These are phyloP conservation scores for Scopulariopsis brevicaulis DNA, from an alignment of 2,329 filamentous ascomycete species.

Conservation along the genomic window DNA sequence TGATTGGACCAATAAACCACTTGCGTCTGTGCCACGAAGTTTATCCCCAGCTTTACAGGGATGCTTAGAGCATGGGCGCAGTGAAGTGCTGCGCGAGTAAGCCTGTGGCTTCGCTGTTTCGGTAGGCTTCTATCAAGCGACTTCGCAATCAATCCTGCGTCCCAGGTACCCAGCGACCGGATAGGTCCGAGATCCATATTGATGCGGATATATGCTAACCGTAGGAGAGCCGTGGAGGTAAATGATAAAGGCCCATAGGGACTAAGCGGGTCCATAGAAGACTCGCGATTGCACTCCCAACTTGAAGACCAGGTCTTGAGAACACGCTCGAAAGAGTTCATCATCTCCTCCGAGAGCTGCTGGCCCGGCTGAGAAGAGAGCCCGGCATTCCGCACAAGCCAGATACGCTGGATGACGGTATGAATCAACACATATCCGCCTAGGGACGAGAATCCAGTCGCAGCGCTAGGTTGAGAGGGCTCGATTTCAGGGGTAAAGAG, in stretches of 20 bases:
- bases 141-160: neutral
- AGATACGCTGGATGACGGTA: neutral
- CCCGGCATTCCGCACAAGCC: neutral
- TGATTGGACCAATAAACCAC: neutral
- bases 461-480: neutral
- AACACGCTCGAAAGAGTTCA: neutral
- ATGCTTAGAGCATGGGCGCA: neutral
- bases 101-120: neutral
- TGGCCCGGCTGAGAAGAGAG: neutral
- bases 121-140: neutral
- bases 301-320: neutral
- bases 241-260: neutral
- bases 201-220: neutral
- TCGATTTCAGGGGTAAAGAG: neutral
- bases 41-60: neutral
- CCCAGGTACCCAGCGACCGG: neutral
- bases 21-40: neutral
- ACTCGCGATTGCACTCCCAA: neutral
- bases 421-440: neutral
- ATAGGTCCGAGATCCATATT: neutral
- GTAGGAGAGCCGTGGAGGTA: neutral
- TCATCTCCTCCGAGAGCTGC: neutral
- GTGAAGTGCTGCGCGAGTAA: neutral
- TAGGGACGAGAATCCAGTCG: neutral
- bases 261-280: neutral